Evolutionary conservation across 1,284 basidiomycete species (phyloP).

Genomic region (Phellopilus nigrolimitatus): DNA sequence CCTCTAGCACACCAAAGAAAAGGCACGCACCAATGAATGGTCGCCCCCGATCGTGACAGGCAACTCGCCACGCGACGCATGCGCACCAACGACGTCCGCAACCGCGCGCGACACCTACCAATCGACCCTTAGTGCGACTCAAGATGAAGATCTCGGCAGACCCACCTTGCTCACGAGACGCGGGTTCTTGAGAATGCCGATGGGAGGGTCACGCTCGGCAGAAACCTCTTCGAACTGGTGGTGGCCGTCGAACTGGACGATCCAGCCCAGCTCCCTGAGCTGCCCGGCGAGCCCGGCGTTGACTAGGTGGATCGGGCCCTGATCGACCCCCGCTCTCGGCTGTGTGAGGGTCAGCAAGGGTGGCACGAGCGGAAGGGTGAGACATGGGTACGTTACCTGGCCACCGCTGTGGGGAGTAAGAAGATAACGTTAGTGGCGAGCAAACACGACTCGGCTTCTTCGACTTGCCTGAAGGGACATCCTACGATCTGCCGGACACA

Average conservation of each 20-base stretch:
- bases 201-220: conserved; percentile 67
- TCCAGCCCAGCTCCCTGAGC: conserved; percentile 80
- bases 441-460: conserved; percentile 5
- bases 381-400: conserved; percentile 36
- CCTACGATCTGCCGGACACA: conserved; percentile 55
- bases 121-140: too few relatives aligned
- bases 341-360: conserved; percentile 29
- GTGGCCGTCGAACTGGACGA: conserved; percentile 83
- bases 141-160: too few relatives aligned
- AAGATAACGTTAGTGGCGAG: neutral
- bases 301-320: conserved; percentile 84
- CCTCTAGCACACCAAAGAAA: neutral
- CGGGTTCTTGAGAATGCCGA: conserved; percentile 87
- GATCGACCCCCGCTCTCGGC: conserved; percentile 84
- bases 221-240: conserved; percentile 83
- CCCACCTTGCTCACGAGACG: too few relatives aligned
- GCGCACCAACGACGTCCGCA: conserved; percentile 68
- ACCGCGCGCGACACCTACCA: conserved; percentile 81
- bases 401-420: conserved; percentile 40
- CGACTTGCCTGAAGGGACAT: conserved; percentile 63
- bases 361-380: conserved; percentile 16
- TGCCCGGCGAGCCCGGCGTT: conserved; percentile 80
- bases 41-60: conserved; percentile 96
- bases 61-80: conserved; percentile 75
- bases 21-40: conserved; percentile 70